Base-by-base conservation (phyloP, 2,329 filamentous ascomycete species). In the Ceratocystis destructans region DNA sequence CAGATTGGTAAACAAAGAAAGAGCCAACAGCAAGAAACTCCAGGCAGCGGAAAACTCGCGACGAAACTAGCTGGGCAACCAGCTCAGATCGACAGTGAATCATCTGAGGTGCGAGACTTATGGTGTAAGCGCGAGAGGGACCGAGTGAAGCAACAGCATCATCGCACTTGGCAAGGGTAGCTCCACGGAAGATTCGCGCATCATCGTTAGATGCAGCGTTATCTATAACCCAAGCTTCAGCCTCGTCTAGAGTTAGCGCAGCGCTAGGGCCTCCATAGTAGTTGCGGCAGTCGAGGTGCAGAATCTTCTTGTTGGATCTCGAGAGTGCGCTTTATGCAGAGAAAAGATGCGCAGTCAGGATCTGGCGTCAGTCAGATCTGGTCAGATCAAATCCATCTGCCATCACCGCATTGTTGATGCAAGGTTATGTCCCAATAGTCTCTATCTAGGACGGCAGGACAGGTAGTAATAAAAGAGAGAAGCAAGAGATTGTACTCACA, bases 11-110 rank as follows among this genome's bases (percentile, higher is more conserved):
- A 66, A 96, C 84, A 82, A 88, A 96, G 84, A 93, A 97, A 66
- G 89, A 93, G 31, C 93, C 93, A 31, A 97, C 89, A 33, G 93
- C 90, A 69, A 94, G 83, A 71, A 97, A 97, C 73, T 97, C 93
- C 61, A 99, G 82, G 76, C 96, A 92, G 25, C 87, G 84, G 72
- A 93, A 93, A 12, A 91, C 88, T 71, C 87, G 88, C 5, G 93
- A 96, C 1, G 91, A 90, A n/a, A 97, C 89, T 17, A 97, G 83
- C 71, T 86, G 83, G 7, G 85, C 83, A 4, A 97, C 79, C 44
- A 97, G 81, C 70, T 83, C 80, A 1, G 92, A 96, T 65, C 87
- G 87, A 8, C 89, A 84, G 75, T 96, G 94, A 64, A 97, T 86
- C 69, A 96, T 79, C 72, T 95, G 89, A 5, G 94, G 92, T 22